Percentiles rank a stretch among this genome's conserved stretches.
These are phyloP conservation scores for Trichosanthes cucumerina DNA, from an alignment of 306 rosid species.

Conservation along the genomic window DNA sequence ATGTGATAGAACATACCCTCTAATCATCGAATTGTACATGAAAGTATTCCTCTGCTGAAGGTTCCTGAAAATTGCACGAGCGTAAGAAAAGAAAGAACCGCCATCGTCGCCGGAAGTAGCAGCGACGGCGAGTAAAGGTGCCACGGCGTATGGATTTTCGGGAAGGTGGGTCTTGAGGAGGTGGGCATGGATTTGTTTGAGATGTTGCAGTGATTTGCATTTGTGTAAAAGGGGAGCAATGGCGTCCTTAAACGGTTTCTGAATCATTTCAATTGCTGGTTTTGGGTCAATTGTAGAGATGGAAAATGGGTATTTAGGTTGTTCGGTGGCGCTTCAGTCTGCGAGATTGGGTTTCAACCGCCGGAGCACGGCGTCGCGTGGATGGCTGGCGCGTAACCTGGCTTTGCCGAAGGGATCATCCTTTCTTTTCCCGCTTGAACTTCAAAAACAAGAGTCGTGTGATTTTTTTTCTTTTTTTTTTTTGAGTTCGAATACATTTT, in stretches of 20 bases:
- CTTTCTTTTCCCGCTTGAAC: background rate
- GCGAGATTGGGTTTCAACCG: background rate
- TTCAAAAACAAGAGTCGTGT: no score
- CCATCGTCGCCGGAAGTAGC: slow-evolving; percentile 28
- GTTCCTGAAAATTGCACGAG: slow-evolving; percentile 38
- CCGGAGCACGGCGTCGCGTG: no score
- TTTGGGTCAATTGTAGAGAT: background rate
- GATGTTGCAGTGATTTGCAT: slow-evolving; percentile 48
- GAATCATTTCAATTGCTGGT: background rate
- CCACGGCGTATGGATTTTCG: slow-evolving; percentile 34
- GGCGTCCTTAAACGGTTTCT: background rate
- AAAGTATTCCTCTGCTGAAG: slow-evolving; percentile 45
- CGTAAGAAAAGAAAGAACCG: slow-evolving; percentile 36
- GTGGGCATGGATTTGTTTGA: slow-evolving; percentile 64
- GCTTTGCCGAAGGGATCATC: background rate
- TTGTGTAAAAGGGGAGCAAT: background rate
- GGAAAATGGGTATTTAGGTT: background rate
- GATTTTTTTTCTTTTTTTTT: no score
- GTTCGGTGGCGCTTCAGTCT: background rate
- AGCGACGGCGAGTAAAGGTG: slow-evolving; percentile 46
- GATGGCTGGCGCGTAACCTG: background rate
- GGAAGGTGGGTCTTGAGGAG: slow-evolving; percentile 37
- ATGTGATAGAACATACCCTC: slow-evolving; percentile 28
- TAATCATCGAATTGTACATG: slow-evolving; percentile 66
- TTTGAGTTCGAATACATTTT: no score